Base-by-base conservation (phyloP, 345 rosid genomes). In the Draba incana region DNA sequence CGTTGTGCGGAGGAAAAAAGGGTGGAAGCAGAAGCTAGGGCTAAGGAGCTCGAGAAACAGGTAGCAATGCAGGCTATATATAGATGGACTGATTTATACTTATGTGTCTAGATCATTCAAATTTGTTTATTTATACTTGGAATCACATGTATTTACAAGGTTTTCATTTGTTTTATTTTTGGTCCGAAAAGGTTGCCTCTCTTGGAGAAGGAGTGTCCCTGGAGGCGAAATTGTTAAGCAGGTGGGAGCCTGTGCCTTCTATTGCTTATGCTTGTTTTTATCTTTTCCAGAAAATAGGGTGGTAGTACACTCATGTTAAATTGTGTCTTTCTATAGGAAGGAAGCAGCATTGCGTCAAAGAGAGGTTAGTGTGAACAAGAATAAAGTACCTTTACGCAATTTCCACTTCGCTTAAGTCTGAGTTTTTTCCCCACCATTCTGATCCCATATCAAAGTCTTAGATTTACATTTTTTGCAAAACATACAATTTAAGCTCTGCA, bases 21-120 rank as follows among this genome's bases (percentile, higher is more conserved):
- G 0, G 85, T 82, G 82, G 98, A 92, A 79, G 88, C 90, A 23
- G 98, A 89, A 75, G 89, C 99, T 49, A 85, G 98, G 81, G 90
- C 96, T 23, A 85, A 84, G 79, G 98, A 89, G 82, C 96, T 95
- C 41, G 99, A 95, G 82, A 95, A 95, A 81, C 99, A 95, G 97
- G 99, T 55, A 45, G 46, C 1, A 3, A 11, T 66, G 62, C 10
- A 66, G 33, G 43, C 33, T 43, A 56, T 43, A 30, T 27, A 4
- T 4, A 38, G 6, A 3, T 16, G 50, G 53, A 54, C 23, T 8
- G 33, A 31, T 44, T 13, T 16, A 41, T 30, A 30, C 31, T 55
- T 14, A 14, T 3, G 62, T 31, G 42, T 44, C n/a, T 43, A 59
- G 11, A 20, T 24, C 62, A 60, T 11, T 49, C 43, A 59, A 42